Base-by-base conservation (phyloP, 176 grass and related monocot species). In the Carex pumila region DNA sequence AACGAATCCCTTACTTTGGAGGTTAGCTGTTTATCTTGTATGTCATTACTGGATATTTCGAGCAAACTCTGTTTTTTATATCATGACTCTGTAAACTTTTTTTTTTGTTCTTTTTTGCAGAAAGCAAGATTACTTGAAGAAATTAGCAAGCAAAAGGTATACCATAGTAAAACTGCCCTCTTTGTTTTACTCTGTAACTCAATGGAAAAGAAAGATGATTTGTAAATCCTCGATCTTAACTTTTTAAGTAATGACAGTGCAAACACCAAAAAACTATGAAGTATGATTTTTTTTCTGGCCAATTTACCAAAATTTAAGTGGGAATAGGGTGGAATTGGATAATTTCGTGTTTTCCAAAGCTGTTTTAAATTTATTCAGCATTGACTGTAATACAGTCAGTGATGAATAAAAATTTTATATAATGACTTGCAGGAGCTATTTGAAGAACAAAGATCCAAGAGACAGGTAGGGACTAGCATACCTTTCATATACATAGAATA, bases 71-170 rank as follows among this genome's bases (percentile, higher is more conserved):
- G 47, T 13, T 5, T 30, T 55, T 31, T 76, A 14, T 13, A 55
- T 76, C 5, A 17, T 56, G 50, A 77, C 73, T 43, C 34, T 10
- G 3, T 43, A 56, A 56, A 56, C 25, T 56, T 22, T 52, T 18
- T 18, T 53, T 25, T 83, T 79, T 83, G 37, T 68, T 43, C 14
- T 6, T n/a, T 84, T 74, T 58, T 85, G 85, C 92, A 98, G 95
- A 87, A 85, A 85, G 36, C 83, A 87, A 84, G 88, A 67, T 89
- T 93, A 54, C 6, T 93, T n/a, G 75, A 81, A 84, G 89, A 98
- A 91, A 89, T 95, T 89, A 84, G 82, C 81, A 89, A 89, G 77
- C 72, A 93, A 65, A 91, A 92, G 91, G 95, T 95, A 14, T 0
- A 13, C 43, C 72, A 77, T 41, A 65, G 13, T 31, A 65, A 15